Percentiles rank a stretch among this genome's conserved stretches.
Conservation (phyloP, 805 yeast genomes). For the Metschnikowia peoriensis region DNA sequence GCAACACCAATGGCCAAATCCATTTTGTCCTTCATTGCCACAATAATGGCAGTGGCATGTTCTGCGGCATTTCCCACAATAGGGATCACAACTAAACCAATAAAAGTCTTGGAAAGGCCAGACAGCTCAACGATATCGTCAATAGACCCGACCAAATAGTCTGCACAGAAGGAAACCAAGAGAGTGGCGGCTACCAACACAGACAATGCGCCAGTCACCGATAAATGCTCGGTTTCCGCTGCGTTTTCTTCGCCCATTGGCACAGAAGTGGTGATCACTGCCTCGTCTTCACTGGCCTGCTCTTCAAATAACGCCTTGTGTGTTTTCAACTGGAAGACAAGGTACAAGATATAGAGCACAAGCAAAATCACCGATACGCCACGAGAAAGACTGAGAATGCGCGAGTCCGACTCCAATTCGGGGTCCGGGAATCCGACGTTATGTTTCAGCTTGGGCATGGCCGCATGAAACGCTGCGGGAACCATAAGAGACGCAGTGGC, state of each 20-base stretch:
- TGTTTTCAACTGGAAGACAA: slow-evolving; percentile 85
- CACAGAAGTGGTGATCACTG: slow-evolving; percentile 33
- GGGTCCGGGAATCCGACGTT: slow-evolving; percentile 42
- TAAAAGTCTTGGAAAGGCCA: slow-evolving; percentile 90
- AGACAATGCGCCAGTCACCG: slow-evolving; percentile 52
- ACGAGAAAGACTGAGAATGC: slow-evolving; percentile 74
- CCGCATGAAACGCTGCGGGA: slow-evolving; percentile 94
- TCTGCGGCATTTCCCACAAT: slow-evolving; percentile 99
- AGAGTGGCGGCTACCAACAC: slow-evolving; percentile 66
- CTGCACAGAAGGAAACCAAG: slow-evolving; percentile 87
- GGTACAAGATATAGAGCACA: slow-evolving; percentile 70
- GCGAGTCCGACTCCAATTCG: slow-evolving; percentile 33
- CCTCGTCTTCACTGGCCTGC: slow-evolving; percentile 40
- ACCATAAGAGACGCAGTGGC: slow-evolving; percentile 85
- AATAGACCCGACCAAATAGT: slow-evolving; percentile 88
- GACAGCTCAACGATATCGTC: slow-evolving; percentile 82
- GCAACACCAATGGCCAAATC: slow-evolving; percentile 97
- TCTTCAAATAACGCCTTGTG: slow-evolving; percentile 76
- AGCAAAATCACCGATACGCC: slow-evolving; percentile 81
- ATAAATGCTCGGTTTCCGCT: slow-evolving; percentile 38
- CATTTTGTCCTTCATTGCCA: slow-evolving; percentile 95
- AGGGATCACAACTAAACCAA: slow-evolving; percentile 90
- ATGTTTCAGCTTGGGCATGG: slow-evolving; percentile 50
- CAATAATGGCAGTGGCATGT: slow-evolving; percentile 94
- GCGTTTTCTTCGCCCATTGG: slow-evolving; percentile 21